Evolutionary conservation across 83 land plant species (phyloP).

Genomic region (Picea abies): DNA sequence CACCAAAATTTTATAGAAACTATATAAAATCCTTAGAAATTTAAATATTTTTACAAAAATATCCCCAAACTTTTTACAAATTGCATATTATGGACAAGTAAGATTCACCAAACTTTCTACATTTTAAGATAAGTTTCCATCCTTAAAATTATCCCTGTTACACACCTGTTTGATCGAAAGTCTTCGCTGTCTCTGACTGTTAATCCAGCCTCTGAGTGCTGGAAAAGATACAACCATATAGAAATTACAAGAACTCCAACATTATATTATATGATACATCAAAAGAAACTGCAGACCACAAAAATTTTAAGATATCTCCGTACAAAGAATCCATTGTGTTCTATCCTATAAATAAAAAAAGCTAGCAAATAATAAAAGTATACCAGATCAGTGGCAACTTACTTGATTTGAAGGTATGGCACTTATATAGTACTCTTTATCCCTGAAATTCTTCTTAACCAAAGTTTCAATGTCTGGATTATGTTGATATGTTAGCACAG

Average conservation of each 20-base stretch:
- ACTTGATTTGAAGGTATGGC: constrained; percentile 85
- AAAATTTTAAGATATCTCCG: neutral
- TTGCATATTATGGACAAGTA: no score
- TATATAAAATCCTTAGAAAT: no score
- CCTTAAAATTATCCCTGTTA: no score
- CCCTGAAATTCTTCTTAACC: constrained; percentile 56
- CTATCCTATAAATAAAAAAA: neutral
- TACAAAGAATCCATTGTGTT: neutral
- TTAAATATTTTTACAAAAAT: no score
- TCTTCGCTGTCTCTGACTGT: constrained; percentile 66
- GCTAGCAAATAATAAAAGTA: neutral
- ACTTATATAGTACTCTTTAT: constrained; percentile 89
- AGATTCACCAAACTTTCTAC: no score
- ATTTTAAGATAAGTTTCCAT: no score
- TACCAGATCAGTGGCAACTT: constrained; percentile 17
- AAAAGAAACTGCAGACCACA: neutral
- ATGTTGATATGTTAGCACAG: no score
- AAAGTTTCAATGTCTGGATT: constrained; percentile 13
- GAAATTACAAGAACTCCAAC: neutral
- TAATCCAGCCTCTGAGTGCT: constrained; percentile 90
- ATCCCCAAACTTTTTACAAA: no score
- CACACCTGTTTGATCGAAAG: constrained; percentile 74
- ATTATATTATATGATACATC: neutral
- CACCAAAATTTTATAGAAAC: no score
- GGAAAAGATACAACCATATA: constrained; percentile 6